Evolutionary conservation across 148 eudicot species (phyloP).

Genomic region (Silene latifolia): DNA sequence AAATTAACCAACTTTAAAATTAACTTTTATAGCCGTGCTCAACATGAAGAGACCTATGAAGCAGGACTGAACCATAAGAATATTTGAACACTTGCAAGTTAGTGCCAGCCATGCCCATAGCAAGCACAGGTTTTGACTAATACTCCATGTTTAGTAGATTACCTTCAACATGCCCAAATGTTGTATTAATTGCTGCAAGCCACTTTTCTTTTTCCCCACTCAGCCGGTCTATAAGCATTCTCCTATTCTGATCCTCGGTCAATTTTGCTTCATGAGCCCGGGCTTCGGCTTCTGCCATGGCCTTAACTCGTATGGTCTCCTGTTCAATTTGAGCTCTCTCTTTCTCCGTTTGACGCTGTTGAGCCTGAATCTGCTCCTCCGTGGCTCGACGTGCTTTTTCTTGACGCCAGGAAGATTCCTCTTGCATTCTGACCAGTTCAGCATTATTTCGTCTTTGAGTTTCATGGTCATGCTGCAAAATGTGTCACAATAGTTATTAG

Average conservation of each 20-base stretch:
- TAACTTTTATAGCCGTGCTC: neutral
- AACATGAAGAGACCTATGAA: neutral
- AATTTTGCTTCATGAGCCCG: slow-evolving; percentile 83
- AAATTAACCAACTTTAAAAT: neutral
- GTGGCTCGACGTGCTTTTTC: slow-evolving; percentile 81
- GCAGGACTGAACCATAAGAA: neutral
- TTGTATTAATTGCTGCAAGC: slow-evolving; percentile 95
- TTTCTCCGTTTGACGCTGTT: slow-evolving; percentile 87
- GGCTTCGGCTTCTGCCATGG: slow-evolving; percentile 92
- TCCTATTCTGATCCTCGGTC: slow-evolving; percentile 78
- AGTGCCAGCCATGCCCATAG: neutral
- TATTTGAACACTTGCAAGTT: neutral
- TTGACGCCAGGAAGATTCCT: slow-evolving; percentile 70
- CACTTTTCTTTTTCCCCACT: slow-evolving; percentile 93
- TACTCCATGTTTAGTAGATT: neutral
- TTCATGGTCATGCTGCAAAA: slow-evolving; percentile 81
- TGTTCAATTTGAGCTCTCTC: slow-evolving; percentile 91
- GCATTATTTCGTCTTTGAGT: slow-evolving; percentile 73
- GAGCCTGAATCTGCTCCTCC: slow-evolving; percentile 94
- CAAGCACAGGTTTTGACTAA: neutral
- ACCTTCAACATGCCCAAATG: slow-evolving; percentile 96
- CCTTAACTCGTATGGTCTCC: slow-evolving; percentile 80
- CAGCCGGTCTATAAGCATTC: slow-evolving; percentile 71
- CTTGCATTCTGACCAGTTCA: slow-evolving; percentile 90
- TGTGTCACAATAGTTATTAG: neutral